Base-by-base conservation (phyloP, 2,329 filamentous ascomycete species). In the Neonectria sp. region DNA sequence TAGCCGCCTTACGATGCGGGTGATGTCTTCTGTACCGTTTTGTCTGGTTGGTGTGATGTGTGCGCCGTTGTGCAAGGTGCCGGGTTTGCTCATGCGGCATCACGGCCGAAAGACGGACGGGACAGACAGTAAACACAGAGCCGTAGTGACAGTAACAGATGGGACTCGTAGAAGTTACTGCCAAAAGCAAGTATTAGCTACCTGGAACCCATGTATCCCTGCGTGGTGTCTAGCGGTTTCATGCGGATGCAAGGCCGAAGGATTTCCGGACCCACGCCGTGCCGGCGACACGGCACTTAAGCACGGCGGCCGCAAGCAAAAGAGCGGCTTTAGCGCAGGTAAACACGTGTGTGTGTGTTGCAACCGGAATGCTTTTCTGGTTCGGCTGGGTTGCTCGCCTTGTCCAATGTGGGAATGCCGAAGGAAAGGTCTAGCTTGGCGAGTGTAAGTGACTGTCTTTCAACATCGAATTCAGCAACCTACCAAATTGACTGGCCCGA, bases 231-330 rank as follows among this genome's bases (percentile, higher is more conserved):
- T 33, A 40, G n/a, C 60, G 49, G 65, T 67, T 64, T 65, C 62
- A 51, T 63, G 46, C 56, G 65, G 56, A 21, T 11, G 46, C 51
- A 56, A 58, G 51, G 31, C 65, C 61, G 68, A 68, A 63, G 57
- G 65, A 68, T 68, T 68, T 60, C 68, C 68, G 68, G 65, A 66
- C 55, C 68, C 65, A 64, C 62, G 59, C 55, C 58, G 64, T n/a
- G 40, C 51, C 48, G 61, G 59, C 46, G 61, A 62, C 55, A 63
- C 68, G 65, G 68, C 33, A 68, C 59, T 70, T 56, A 49, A 24
- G 43, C 61, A 49, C 46, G 49, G 51, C 52, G 37, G 59, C 59
- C 59, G 59, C 51, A 43, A 55, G 52, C 48, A 17, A 46, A 51
- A 48, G 37, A 29, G 59, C 59, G 59, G 61, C 55, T 49, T 53